These are phyloP conservation scores for Salix caprea DNA, from an alignment of 345 rosid genomes.

Conservation along the genomic window DNA sequence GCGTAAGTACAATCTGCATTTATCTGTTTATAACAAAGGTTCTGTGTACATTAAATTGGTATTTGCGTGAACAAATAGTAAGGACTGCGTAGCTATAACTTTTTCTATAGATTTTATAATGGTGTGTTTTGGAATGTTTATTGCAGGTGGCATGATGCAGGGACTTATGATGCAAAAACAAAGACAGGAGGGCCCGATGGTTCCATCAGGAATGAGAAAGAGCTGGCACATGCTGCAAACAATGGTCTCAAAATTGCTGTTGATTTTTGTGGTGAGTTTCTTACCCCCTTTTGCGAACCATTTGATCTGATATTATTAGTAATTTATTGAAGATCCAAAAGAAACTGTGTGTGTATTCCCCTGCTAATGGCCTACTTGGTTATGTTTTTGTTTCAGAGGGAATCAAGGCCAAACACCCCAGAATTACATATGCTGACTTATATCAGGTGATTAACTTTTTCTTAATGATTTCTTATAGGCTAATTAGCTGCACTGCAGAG, in stretches of 20 bases:
- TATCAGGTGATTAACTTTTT: slow-evolving; percentile 50
- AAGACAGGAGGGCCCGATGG: slow-evolving; percentile 92
- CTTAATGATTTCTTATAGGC: not conserved
- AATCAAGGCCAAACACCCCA: slow-evolving; percentile 61
- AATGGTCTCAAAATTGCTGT: slow-evolving; percentile 61
- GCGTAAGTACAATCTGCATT: slow-evolving; percentile 43
- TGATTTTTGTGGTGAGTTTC: slow-evolving; percentile 60
- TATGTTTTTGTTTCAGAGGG: slow-evolving; percentile 42
- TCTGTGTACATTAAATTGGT: no score
- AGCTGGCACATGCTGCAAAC: slow-evolving; percentile 47
- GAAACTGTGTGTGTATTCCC: not conserved
- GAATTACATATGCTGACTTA: slow-evolving; percentile 69
- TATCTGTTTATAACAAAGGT: no score
- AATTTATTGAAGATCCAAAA: not conserved
- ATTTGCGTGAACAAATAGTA: not conserved
- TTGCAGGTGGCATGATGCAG: slow-evolving; percentile 85
- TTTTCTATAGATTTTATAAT: no score
- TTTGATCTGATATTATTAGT: not conserved
- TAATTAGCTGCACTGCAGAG: not conserved
- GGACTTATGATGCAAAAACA: slow-evolving; percentile 73
- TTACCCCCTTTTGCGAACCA: not conserved
- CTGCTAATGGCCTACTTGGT: not conserved
- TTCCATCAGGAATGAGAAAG: slow-evolving; percentile 56
- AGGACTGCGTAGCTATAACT: no score
- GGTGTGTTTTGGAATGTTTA: not conserved